Base-by-base conservation (phyloP, 2,329 filamentous ascomycete genomes). In the Dactylellina cionopaga region DNA sequence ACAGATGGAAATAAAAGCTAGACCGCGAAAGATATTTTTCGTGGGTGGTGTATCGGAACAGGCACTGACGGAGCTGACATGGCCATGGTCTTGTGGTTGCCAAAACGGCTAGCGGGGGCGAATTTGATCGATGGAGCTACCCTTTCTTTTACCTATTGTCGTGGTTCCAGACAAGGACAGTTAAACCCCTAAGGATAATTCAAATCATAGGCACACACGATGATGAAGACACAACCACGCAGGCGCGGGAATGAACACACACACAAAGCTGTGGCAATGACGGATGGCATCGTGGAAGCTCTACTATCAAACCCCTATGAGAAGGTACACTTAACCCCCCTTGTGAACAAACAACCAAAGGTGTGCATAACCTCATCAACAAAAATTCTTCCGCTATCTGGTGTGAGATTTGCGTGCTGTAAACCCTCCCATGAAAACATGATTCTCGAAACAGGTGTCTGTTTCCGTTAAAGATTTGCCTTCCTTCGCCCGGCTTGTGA, bases 141-240 rank as follows among this genome's bases (percentile, higher is more conserved):
- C 58, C 31, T 46, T 25, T 55, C 31, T 69, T 55, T 55, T 43
- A 70, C 39, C 66, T 65, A 52, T 25, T 65, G 59, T 72, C 59
- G 54, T 59, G 68, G 68, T 72, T 72, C 68, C 59, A 72, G 59
- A 72, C 59, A 65, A 59, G 68, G 68, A 64, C 51, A 54, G 68
- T 65, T 65, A 65, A 52, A 72, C 68, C 68, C 59, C 59, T 72
- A 72, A 64, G 68, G 68, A 72, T 60, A 72, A 64, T 72, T 72
- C 68, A 72, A 72, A 72, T 72, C 68, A 72, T 72, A 72, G 68
- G 68, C 68, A 64, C 68, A 72, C 68, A 72, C 68, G 68, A 65
- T n/a, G n/a, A 47, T 63, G 55, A 71, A 64, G 68, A 63, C 68
- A 72, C 59, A 65, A 72, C 68, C 68, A 72, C 68, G 68, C 68